Percentiles rank a stretch among this genome's conserved stretches.
Conservation (phyloP, 345 rosid species). For the Triadica sebifera region DNA sequence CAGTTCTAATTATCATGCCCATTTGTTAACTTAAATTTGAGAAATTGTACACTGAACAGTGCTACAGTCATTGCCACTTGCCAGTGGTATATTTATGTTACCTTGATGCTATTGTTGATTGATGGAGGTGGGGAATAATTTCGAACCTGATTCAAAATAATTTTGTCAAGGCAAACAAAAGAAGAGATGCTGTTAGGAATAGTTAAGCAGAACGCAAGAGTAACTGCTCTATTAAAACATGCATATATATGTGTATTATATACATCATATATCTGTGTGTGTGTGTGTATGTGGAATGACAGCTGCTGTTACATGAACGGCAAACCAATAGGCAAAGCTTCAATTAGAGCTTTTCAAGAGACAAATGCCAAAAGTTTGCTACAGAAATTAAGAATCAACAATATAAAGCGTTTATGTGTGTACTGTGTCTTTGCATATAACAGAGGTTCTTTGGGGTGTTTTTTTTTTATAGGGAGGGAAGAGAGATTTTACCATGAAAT, state of each 20-base stretch:
- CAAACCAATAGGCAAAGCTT: neutral
- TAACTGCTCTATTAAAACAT: neutral
- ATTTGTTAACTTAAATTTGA: neutral
- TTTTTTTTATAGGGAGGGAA: neutral
- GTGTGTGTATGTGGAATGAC: too few species aligned
- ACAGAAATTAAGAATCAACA: neutral
- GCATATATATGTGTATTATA: too few species aligned
- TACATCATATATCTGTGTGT: too few species aligned
- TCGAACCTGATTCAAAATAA: conserved; percentile 58
- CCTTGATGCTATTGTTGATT: conserved; percentile 93
- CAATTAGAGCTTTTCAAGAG: neutral
- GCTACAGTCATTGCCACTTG: neutral
- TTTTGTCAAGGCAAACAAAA: conserved; percentile 13
- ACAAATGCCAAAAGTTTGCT: neutral
- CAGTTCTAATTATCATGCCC: neutral
- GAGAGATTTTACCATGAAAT: conserved; percentile 64
- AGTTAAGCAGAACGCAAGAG: neutral
- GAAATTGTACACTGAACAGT: neutral
- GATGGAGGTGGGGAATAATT: conserved; percentile 73
- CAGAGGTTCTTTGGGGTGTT: neutral
- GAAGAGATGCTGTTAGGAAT: neutral
- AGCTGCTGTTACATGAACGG: neutral
- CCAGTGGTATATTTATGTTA: conserved; percentile 8
- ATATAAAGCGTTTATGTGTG: neutral
- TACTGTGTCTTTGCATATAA: neutral